Evolutionary conservation across 75 land plant genomes (phyloP), one percentile per base, ranked within the genome.

Genomic region (Gnetum montanum): DNA sequence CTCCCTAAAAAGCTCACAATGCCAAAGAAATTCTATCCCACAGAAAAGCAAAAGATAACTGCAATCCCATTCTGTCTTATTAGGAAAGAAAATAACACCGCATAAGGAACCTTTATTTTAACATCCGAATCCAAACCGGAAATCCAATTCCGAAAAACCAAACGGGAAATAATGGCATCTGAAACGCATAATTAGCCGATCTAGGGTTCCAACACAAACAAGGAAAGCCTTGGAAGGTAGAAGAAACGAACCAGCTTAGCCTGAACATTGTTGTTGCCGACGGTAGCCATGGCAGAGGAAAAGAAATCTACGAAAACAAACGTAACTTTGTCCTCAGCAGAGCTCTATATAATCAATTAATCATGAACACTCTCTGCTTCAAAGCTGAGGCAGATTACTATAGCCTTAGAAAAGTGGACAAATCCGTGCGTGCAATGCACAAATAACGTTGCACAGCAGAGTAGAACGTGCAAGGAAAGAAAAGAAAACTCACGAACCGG

Each of bases 211-310:
- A 16, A 1, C 0, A 3, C 4, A 48, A 10, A 48, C 23, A 47
- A 24, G 25, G 12, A 6, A 25, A 48, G 27, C 1, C 1, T n/a
- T n/a, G n/a, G n/a, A n/a, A 10, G 19, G 11, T 11, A 8, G 4
- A 7, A 56, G 58, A 50, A 63, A 74, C 77, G 64, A 62, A 80
- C 83, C 58, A 80, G 80, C 70, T 80, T 80, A 49, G 83, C 79
- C 63, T 76, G 83, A 22, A 80, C 58, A 43, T 67, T 70, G 40
- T 51, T 71, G 57, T 54, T 76, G 63, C 80, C 69, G n/a, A 51
- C 58, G 27, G 74, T 79, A 38, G 73, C 79, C 79, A 79, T 79
- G 15, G 52, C n/a, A n/a, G n/a, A n/a, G n/a, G n/a, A n/a, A n/a
- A n/a, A n/a, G n/a, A n/a, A n/a, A n/a, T n/a, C n/a, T n/a, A n/a